Percentiles rank a stretch among this genome's conserved stretches.
These are phyloP conservation scores for Macrotyloma uniflorum DNA, from an alignment of 306 rosid genomes.

Conservation along the genomic window DNA sequence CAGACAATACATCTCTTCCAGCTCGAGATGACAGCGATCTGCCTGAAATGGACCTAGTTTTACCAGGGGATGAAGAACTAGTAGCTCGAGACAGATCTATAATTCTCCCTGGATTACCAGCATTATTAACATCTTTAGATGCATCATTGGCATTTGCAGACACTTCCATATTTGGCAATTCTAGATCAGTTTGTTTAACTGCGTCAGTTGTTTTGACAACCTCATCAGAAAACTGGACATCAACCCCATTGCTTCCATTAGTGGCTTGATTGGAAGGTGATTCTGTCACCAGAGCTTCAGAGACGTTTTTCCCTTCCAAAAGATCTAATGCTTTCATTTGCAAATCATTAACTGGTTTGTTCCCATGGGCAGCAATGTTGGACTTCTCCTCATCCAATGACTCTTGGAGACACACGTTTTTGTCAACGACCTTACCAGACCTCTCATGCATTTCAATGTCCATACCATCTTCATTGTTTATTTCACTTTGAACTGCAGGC, in stretches of 20 bases:
- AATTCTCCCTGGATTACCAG: slow-evolving; percentile 68
- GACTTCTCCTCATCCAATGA: slow-evolving; percentile 45
- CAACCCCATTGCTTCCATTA: slow-evolving; percentile 46
- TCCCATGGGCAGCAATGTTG: slow-evolving; percentile 36
- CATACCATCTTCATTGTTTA: slow-evolving; percentile 41
- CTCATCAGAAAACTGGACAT: slow-evolving; percentile 50
- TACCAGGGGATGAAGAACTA: slow-evolving; percentile 55
- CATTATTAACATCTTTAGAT: slow-evolving; percentile 51
- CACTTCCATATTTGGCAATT: slow-evolving; percentile 50
- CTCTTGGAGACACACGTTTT: slow-evolving; percentile 41
- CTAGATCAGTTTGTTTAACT: slow-evolving; percentile 38
- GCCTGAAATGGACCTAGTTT: slow-evolving; percentile 57
- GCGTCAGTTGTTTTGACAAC: slow-evolving; percentile 49
- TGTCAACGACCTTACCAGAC: slow-evolving; percentile 32
- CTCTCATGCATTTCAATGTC: slow-evolving; percentile 49
- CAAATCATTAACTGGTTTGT: slow-evolving; percentile 33
- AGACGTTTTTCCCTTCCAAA: slow-evolving; percentile 38
- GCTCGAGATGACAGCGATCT: slow-evolving; percentile 51
- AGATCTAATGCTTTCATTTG: slow-evolving; percentile 38
- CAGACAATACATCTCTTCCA: slow-evolving; percentile 63
- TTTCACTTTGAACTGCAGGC: slow-evolving; percentile 41
- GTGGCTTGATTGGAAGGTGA: slow-evolving; percentile 34
- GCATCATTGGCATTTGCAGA: slow-evolving; percentile 58
- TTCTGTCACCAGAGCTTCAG: slow-evolving; percentile 41
- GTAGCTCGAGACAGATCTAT: slow-evolving; percentile 69